Evolutionary conservation across 495 filamentous ascomycete genomes (phyloP).

Genomic region (Sphaerosporella brunnea): DNA sequence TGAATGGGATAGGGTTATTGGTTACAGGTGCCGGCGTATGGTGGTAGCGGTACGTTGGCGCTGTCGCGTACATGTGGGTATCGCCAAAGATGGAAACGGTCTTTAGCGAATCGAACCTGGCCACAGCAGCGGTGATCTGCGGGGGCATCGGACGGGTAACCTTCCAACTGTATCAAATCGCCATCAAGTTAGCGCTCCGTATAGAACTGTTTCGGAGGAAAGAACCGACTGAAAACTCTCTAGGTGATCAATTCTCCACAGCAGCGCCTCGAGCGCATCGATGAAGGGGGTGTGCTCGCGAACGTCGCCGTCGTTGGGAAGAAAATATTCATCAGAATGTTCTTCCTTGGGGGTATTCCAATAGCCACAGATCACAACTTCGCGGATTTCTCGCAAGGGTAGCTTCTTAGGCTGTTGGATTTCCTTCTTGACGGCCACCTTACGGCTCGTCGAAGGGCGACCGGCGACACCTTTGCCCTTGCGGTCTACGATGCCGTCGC

Average conservation of each 20-base stretch:
- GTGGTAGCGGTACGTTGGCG: not conserved
- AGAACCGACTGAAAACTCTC: not conserved
- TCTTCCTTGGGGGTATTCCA: not conserved
- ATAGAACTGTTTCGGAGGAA: no score
- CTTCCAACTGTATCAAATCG: not conserved
- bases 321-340: not conserved
- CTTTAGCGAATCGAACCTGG: conserved; percentile 1
- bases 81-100: not conserved
- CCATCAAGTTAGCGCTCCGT: no score
- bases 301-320: not conserved
- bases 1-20: not conserved
- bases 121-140: not conserved
- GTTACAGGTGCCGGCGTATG: not conserved
- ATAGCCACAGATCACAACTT: not conserved
- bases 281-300: conserved; percentile 1
- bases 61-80: not conserved
- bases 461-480: conserved; percentile 2
- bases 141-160: not conserved
- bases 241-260: not conserved
- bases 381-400: not conserved
- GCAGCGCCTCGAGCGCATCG: not conserved
- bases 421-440: not conserved
- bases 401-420: not conserved
- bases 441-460: not conserved
- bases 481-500: not conserved